Evolutionary conservation across 306 rosid species (phyloP).

Genomic region (Casuarina glauca): DNA sequence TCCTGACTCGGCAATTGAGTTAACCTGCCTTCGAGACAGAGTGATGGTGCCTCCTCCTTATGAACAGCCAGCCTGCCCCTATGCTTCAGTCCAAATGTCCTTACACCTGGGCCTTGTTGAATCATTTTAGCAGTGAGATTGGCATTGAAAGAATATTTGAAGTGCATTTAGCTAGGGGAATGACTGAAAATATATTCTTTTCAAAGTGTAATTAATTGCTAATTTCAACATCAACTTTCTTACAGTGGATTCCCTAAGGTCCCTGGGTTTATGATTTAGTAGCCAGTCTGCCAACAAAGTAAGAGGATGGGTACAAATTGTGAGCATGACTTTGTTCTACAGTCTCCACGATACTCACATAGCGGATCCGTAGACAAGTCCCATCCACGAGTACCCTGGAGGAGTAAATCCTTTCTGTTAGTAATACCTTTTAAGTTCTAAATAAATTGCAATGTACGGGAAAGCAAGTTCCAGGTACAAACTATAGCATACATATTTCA

Average conservation of each 20-base stretch:
- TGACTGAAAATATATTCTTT: not conserved
- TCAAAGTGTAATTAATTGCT: not conserved
- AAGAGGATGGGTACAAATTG: not conserved
- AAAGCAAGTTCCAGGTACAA: not conserved
- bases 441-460: not conserved
- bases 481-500: not conserved
- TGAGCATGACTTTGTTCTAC: not conserved
- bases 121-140: not conserved
- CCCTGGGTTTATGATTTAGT: not conserved
- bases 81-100: not conserved
- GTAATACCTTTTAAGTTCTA: not conserved
- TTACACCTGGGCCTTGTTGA: not conserved
- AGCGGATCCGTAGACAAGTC: not conserved
- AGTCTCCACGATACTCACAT: not conserved
- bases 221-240: not conserved
- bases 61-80: too few relatives aligned
- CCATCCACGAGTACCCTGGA: not conserved
- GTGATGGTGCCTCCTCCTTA: too few relatives aligned
- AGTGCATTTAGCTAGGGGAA: not conserved
- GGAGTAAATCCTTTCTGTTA: slow-evolving; percentile 1
- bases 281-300: not conserved
- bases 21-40: too few relatives aligned
- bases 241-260: not conserved
- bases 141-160: not conserved
- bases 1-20: too few relatives aligned